Evolutionary conservation across 164 flowering plant species (phyloP), one percentile per base, ranked within the genome.

Genomic region (Magnolia changhungtana): DNA sequence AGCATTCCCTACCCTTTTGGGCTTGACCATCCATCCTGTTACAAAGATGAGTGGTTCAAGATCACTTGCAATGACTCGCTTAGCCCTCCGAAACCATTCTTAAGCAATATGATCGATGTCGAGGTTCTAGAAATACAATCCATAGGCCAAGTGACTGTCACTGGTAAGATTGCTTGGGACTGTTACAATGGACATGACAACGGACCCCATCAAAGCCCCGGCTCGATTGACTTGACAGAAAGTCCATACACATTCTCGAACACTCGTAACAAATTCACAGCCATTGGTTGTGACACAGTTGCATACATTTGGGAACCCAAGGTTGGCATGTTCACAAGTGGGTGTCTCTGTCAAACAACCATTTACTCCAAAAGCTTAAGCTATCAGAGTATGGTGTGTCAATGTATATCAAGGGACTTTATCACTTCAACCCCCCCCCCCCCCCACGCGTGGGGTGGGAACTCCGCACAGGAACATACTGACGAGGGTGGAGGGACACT

Each of bases 231-330:
- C 65, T 63, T 63, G 65, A 21, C 20, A 6, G 65, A n/a, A 2
- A 4, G 65, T 10, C 52, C 74, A 2, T 72, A 50, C 37, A 55
- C 63, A 7, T 24, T 58, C 16, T 72, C 74, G 20, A 0, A n/a
- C 45, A 27, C 55, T 24, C 75, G 66, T 7, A 69, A 76, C 67
- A 69, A 69, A 51, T 76, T 37, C 78, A 70, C 73, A 0, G 67
- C 73, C 52, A 69, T 76, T 4, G 78, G 74, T 9, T 76, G 78
- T 55, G 68, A 76, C 67, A 61, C 67, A 8, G 8, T 69, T 2
- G 73, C 37, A 0, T 8, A 14, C 19, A 23, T 76, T 19, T 14
- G 10, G 37, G 58, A 31, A 21, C 0, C 8, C 1, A 10, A 23
- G 29, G 61, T 20, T 0, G 51, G 18, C 8, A 8, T 49, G 8